A percentile compares a stretch with the other conserved stretches of the same genome.
These are phyloP conservation scores for Rhodosporidiobolus odoratus DNA, from an alignment of 768 basidiomycete species.

Conservation along the genomic window DNA sequence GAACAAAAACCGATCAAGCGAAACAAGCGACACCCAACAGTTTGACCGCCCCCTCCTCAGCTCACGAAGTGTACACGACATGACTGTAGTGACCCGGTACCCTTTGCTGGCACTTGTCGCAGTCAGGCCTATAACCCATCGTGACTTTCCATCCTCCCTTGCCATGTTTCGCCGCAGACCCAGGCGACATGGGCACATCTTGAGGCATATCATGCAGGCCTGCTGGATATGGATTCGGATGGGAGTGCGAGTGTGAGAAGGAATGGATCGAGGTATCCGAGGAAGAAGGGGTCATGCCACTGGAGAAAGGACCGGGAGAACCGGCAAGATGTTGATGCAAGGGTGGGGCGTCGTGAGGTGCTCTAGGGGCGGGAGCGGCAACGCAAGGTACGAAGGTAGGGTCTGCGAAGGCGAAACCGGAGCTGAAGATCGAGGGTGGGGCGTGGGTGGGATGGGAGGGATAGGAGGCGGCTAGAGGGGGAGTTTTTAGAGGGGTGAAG, in stretches of 20 bases:
- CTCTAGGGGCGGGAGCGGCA: neutral
- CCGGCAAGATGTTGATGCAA: conserved; percentile 32
- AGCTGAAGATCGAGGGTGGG: neutral
- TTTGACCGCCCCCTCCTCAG: neutral
- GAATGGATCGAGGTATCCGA: neutral
- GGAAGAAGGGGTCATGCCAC: conserved; percentile 6
- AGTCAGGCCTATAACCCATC: conserved; percentile 33
- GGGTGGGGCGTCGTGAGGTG: conserved; percentile 30
- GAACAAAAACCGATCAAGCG: neutral
- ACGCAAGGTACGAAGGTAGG: conserved; percentile 4
- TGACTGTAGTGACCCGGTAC: conserved; percentile 33
- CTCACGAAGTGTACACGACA: conserved; percentile 10
- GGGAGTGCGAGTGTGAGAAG: neutral
- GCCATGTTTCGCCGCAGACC: neutral
- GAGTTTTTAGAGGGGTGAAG: neutral
- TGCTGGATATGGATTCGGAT: neutral
- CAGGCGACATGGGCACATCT: neutral
- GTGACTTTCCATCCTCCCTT: conserved; percentile 28
- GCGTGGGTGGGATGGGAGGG: neutral
- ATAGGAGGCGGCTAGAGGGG: neutral
- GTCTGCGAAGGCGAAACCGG: conserved; percentile 2
- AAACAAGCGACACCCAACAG: too few species aligned
- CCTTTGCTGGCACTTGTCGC: conserved; percentile 19
- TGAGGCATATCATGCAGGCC: neutral
- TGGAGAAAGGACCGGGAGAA: neutral